Evolutionary conservation across 2,329 filamentous ascomycete genomes (phyloP).

Genomic region (Nemania abortiva): DNA sequence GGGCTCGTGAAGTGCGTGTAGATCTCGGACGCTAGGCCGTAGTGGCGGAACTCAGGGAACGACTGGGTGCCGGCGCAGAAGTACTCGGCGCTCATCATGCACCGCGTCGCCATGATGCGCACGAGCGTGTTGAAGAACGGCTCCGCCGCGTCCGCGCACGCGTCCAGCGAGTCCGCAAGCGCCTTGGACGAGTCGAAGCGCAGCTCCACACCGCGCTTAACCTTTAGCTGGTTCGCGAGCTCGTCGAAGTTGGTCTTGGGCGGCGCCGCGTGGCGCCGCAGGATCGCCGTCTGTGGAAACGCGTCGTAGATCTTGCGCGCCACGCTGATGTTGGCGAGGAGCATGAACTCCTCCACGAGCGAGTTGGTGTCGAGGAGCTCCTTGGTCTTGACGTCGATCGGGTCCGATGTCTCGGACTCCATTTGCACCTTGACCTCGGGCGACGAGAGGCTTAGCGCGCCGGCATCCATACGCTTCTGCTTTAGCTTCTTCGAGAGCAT

Average conservation of each 20-base stretch:
- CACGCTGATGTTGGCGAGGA: conserved; percentile 96
- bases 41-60: conserved; percentile 95
- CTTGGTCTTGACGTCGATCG: conserved; percentile 96
- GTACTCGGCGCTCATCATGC: conserved; percentile 99
- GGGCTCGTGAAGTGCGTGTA: conserved; percentile 99
- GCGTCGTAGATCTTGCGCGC: conserved; percentile 89
- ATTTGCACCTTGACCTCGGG: conserved; percentile 97
- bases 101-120: conserved; percentile 95
- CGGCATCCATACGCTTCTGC: conserved; percentile 95
- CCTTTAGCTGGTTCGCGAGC: conserved; percentile 87
- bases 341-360: conserved; percentile 98
- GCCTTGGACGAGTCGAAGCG: conserved; percentile 88
- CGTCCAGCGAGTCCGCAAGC: conserved; percentile 92
- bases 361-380: conserved; percentile 95
- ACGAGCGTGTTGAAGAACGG: conserved; percentile 99
- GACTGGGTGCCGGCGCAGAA: conserved; percentile 95
- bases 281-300: conserved; percentile 94
- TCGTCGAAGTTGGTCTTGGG: conserved; percentile 98
- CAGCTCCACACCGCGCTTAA: conserved; percentile 84
- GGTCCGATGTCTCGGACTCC: conserved; percentile 95
- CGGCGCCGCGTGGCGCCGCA: conserved; percentile 90
- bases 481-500: conserved; percentile 92
- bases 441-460: conserved; percentile 94
- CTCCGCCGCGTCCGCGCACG: conserved; percentile 80
- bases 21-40: conserved; percentile 94